Base-by-base conservation (phyloP, 1,139 yeast genomes). In the Debaryomyces nepalensis region DNA sequence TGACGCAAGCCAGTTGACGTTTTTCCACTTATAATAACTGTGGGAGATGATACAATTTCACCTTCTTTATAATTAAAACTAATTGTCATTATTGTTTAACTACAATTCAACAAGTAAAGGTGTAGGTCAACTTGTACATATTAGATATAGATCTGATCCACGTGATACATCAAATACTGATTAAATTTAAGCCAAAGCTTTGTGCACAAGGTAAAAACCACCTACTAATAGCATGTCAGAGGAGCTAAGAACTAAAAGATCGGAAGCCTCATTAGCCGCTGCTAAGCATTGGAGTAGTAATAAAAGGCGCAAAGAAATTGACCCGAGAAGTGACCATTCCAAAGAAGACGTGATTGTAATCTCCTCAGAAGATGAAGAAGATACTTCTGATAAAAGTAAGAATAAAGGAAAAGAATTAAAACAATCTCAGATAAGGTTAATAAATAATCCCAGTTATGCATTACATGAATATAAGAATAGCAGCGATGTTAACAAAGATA, bases 41-140 rank as follows among this genome's bases (percentile, higher is more conserved):
- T 58, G 2, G 78, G 75, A 1, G 76, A 69, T 5, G 75, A 63
- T 1, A 71, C 75, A 21, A 69, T 68, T 45, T 73, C 79, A 23
- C 58, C 59, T 43, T 65, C 50, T 20, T 45, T 47, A 49, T 61
- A 73, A 48, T 70, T 70, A 53, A 71, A 68, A n/a, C 50, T 46
- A 14, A 71, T 55, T 39, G 64, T 50, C 68, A 64, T 60, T 14
- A 33, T 30, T 27, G n/a, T 5, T 18, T 20, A n/a, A 29, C n/a
- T n/a, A n/a, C n/a, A n/a, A n/a, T n/a, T n/a, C n/a, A 18, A 21
- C 16, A 23, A 26, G 22, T 20, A 21, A 14, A 26, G 7, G 31
- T 26, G 11, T 12, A 26, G 15, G 6, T 26, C n/a, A 26, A 7
- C 23, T 21, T 26, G 30, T 26, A 7, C 9, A n/a, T 8, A 21